Conservation (phyloP, 2,329 filamentous ascomycete species). For the Ophiostoma ips region DNA sequence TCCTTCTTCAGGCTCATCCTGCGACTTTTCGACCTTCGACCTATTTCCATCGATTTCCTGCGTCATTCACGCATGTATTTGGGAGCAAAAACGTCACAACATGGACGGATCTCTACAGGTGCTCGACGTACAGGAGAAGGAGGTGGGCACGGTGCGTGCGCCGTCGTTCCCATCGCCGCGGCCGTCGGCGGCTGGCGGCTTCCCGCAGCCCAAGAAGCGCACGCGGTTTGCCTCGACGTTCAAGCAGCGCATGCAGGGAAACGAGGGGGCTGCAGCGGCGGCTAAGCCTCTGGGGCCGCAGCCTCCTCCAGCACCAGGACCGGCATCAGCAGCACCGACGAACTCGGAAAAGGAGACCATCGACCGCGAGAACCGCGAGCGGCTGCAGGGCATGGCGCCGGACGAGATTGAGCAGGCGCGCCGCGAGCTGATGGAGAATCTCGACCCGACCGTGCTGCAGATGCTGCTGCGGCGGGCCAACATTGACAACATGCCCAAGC, state of each 20-base stretch:
- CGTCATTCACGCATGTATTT: background rate
- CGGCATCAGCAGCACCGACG: background rate
- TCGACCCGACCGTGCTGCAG: constrained; percentile 65
- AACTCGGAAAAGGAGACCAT: constrained; percentile 52
- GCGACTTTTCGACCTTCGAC: background rate
- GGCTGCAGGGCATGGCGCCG: constrained; percentile 63
- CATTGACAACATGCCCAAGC: constrained; percentile 47
- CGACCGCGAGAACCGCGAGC: constrained; percentile 65
- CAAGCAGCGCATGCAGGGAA: constrained; percentile 40
- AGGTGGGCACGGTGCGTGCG: constrained; percentile 42
- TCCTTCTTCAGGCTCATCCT: background rate
- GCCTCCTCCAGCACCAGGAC: background rate
- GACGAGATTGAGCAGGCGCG: constrained; percentile 71
- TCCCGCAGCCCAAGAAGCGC: constrained; percentile 79
- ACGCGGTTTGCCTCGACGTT: constrained; percentile 55
- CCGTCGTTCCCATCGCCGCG: constrained; percentile 49
- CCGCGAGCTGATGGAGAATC: constrained; percentile 61
- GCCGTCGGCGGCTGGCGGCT: constrained; percentile 40
- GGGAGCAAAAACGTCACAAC: background rate
- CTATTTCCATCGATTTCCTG: background rate
- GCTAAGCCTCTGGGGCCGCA: background rate
- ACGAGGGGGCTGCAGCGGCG: background rate
- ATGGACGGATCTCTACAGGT: constrained; percentile 40
- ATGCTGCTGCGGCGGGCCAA: constrained; percentile 63
- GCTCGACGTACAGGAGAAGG: constrained; percentile 68